Conservation (phyloP, 768 basidiomycete species). For the Lactarius tabidus region DNA sequence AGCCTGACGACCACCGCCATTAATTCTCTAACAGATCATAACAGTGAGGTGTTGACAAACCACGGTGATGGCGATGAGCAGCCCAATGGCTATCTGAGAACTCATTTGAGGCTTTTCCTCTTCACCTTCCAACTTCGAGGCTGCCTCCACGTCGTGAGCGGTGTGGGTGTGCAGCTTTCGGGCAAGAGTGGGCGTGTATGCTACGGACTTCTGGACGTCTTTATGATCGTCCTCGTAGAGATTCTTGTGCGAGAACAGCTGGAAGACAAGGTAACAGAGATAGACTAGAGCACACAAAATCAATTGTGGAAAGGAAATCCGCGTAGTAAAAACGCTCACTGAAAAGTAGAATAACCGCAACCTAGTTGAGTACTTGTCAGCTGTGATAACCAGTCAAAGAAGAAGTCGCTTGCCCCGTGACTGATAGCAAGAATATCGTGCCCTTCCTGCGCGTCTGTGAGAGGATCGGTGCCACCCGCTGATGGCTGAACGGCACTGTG, state of each 20-base stretch:
- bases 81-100: constrained; percentile 33
- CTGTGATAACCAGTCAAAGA: neutral
- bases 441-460: constrained; percentile 35
- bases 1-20: constrained; percentile 28
- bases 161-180: neutral
- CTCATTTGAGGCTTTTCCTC: constrained; percentile 37
- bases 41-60: constrained; percentile 28
- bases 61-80: constrained; percentile 39
- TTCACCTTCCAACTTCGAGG: constrained; percentile 23
- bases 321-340: constrained; percentile 35
- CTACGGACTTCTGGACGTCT: neutral
- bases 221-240: constrained; percentile 42
- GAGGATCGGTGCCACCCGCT: constrained; percentile 22
- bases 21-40: neutral
- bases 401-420: constrained; percentile 40
- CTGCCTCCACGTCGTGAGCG: constrained; percentile 12
- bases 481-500: constrained; percentile 47
- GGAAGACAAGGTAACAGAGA: constrained; percentile 47
- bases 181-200: neutral
- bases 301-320: neutral
- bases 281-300: constrained; percentile 40
- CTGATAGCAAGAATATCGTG: constrained; percentile 47
- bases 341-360: constrained; percentile 50
- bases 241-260: constrained; percentile 53
- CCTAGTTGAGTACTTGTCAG: constrained; percentile 31